Conservation (phyloP, 495 filamentous ascomycete genomes). For the Cercophora samala region DNA sequence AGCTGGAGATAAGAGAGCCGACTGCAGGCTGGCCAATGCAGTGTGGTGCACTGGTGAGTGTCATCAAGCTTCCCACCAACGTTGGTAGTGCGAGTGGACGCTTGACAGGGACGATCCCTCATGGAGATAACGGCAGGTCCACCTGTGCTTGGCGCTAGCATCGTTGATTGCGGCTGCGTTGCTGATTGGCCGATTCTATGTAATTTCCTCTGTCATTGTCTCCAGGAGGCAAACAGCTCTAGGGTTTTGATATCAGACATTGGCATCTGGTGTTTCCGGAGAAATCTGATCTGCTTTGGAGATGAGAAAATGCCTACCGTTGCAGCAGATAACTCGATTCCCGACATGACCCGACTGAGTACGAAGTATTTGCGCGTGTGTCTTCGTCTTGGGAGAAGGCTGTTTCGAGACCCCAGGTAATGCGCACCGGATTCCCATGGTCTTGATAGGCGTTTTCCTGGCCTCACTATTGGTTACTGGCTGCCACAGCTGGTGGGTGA, state of each 20-base stretch:
- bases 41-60: too few relatives aligned
- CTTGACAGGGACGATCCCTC: neutral
- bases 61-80: neutral
- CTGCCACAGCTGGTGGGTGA: neutral
- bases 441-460: neutral
- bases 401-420: neutral
- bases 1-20: neutral
- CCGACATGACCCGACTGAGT: neutral
- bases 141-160: neutral
- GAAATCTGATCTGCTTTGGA: conserved; percentile 1
- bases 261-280: neutral
- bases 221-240: neutral
- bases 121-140: neutral
- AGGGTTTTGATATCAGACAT: neutral
- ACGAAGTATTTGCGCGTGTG: too few relatives aligned
- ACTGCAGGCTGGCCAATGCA: neutral
- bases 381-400: neutral
- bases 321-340: neutral
- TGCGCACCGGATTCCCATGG: neutral
- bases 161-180: neutral
- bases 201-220: conserved; percentile 3
- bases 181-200: neutral
- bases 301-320: neutral
- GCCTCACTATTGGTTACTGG: neutral
- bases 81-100: neutral